Percentiles rank a stretch among this genome's conserved stretches.
Evolutionary conservation across 2,329 filamentous ascomycete species (phyloP).

Genomic region (Ophiostoma ulmi): DNA sequence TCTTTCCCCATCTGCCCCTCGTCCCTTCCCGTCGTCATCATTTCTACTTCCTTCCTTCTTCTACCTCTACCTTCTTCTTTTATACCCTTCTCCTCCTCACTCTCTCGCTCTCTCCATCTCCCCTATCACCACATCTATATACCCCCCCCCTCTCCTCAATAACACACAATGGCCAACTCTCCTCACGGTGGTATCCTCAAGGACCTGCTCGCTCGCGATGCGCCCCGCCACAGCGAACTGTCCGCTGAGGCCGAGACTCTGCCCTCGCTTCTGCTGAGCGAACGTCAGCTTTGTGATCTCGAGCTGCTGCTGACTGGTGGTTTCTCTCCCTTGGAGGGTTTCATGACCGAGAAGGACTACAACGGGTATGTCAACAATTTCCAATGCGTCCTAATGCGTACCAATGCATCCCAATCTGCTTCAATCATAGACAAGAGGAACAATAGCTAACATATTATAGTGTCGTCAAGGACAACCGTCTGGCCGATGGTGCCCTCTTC

Average conservation of each 20-base stretch:
- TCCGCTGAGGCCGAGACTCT: conserved; percentile 78
- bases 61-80: background rate
- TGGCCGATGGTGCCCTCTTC: conserved; percentile 85
- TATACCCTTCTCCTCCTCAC: background rate
- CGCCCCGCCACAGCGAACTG: conserved; percentile 74
- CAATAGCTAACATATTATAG: conserved; percentile 93
- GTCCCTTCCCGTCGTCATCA: conserved; percentile 13
- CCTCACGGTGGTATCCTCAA: conserved; percentile 93
- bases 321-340: conserved; percentile 96
- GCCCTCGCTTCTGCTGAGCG: conserved; percentile 75
- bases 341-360: conserved; percentile 97
- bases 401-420: too few species aligned
- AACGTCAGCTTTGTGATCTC: conserved; percentile 95
- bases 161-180: conserved; percentile 57
- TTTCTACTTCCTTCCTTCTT: conserved; percentile 1
- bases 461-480: conserved; percentile 82
- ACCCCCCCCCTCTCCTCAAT: background rate
- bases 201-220: conserved; percentile 93
- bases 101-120: background rate
- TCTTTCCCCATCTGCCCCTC: conserved; percentile 16
- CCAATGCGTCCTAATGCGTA: conserved; percentile 41
- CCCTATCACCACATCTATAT: background rate
- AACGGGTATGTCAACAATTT: conserved; percentile 58
- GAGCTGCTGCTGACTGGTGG: conserved; percentile 96
- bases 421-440: too few species aligned